Evolutionary conservation across 2,329 filamentous ascomycete genomes (phyloP), one percentile per base, ranked within the genome.

Genomic region (Aureobasidium musti): DNA sequence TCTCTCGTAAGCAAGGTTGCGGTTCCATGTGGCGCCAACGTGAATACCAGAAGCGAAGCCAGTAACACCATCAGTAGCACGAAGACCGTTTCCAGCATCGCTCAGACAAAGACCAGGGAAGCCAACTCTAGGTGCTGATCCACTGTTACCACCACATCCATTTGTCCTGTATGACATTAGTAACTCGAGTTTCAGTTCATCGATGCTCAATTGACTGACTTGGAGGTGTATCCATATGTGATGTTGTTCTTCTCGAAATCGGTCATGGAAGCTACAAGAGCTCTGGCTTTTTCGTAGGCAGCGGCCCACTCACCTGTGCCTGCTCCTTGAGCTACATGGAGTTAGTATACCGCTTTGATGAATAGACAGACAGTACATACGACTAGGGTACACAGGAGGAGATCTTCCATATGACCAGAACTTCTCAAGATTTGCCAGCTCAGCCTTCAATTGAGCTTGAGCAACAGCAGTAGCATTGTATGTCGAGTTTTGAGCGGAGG

Each of bases 1-100:
- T 14, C 85, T 76, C 47, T 80, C 75, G 57, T 85, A 82, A 0
- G 84, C 82, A 67, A 87, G 73, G 10, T 81, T 80, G 59, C 76
- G 78, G 68, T 87, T 80, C 77, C 75, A 78, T 8, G 71, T 67
- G 60, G 77, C 76, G 47, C 41, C 65, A 21, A 57, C 68, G 61
- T 41, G 73, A n/a, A 82, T 71, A 8, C 76, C 79, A 1, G 77
- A 77, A 5, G 80, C 77, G 61, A 77, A 81, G 1, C 75, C 79
- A 56, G 77, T 80, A 5, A 82, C 79, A 1, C 76, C 76, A 41
- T 81, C 78, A 1, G 77, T 77, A 37, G 73, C 77, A n/a, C 80
- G 74, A 11, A 81, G 73, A 14, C 80, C 79, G 67, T 78, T 77
- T 1, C 75, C 77, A 6, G 76, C 78, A 71, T 81, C 79, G 21